These are phyloP conservation scores for Haplographium delicatum DNA, from an alignment of 495 filamentous ascomycete genomes.

Conservation along the genomic window DNA sequence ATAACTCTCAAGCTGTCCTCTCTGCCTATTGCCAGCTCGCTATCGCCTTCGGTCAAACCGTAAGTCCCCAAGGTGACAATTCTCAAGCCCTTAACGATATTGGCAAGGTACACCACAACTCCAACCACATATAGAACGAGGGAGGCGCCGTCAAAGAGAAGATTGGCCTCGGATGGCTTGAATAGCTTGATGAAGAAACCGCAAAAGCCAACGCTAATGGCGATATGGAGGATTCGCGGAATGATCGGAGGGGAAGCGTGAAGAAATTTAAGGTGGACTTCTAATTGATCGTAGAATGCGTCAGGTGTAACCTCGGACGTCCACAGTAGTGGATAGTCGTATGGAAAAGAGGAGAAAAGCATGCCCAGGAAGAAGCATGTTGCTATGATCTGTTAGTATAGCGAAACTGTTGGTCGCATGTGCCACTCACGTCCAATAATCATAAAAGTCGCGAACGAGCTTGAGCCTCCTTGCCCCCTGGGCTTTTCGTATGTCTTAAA, in stretches of 20 bases:
- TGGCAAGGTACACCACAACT: conserved; percentile 84
- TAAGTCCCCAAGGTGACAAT: conserved; percentile 58
- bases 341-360: conserved; percentile 94
- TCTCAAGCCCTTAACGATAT: conserved; percentile 89
- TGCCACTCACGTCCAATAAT: conserved; percentile 80
- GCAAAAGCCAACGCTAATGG: conserved; percentile 78
- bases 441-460: conserved; percentile 84
- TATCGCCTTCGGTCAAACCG: conserved; percentile 42
- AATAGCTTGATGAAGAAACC: conserved; percentile 94
- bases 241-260: conserved; percentile 86
- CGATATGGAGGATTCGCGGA: conserved; percentile 87
- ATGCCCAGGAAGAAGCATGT: conserved; percentile 87
- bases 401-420: background rate
- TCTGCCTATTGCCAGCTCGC: conserved; percentile 52
- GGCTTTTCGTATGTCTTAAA: conserved; percentile 28
- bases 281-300: conserved; percentile 71
- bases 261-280: conserved; percentile 80
- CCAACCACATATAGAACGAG: conserved; percentile 90
- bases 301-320: conserved; percentile 55
- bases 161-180: conserved; percentile 83
- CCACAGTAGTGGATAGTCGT: conserved; percentile 98
- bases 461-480: conserved; percentile 29
- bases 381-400: conserved; percentile 14
- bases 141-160: conserved; percentile 91
- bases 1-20: conserved; percentile 88